Percentiles rank a stretch among this genome's conserved stretches.
These are phyloP conservation scores for Exophiala sp. DNA, from an alignment of 2,329 filamentous ascomycete genomes.

Conservation along the genomic window DNA sequence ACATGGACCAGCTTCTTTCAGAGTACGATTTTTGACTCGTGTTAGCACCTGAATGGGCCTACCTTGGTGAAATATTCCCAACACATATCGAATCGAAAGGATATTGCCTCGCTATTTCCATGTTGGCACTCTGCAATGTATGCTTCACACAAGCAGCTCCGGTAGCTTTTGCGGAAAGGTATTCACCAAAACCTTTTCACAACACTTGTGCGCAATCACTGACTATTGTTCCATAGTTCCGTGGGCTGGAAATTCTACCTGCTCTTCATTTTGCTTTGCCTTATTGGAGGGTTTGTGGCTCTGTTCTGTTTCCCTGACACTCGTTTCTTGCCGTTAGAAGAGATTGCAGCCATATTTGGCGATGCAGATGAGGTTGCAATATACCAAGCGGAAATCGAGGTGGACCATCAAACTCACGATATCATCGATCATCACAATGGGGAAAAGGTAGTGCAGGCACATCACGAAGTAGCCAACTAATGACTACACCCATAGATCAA, in stretches of 20 bases:
- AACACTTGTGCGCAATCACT: no score
- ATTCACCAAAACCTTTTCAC: no score
- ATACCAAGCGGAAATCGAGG: conserved; percentile 20
- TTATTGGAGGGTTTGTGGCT: conserved; percentile 22
- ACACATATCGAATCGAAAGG: conserved; percentile 36
- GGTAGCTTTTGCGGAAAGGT: conserved; percentile 27
- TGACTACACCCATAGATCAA: no score
- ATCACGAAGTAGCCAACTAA: no score
- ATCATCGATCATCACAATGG: no score
- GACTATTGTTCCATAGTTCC: not conserved
- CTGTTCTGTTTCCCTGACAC: conserved; percentile 33
- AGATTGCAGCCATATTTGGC: conserved; percentile 31
- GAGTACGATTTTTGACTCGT: conserved; percentile 29
- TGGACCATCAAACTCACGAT: not conserved
- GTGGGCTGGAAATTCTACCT: conserved; percentile 41
- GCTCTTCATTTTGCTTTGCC: conserved; percentile 33
- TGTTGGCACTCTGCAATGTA: conserved; percentile 36
- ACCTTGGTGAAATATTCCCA: conserved; percentile 46
- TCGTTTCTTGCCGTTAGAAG: conserved; percentile 31
- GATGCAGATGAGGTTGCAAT: conserved; percentile 24
- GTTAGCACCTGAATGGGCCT: conserved; percentile 48
- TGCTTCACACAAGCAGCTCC: conserved; percentile 35
- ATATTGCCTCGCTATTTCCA: conserved; percentile 33
- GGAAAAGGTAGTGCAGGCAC: no score
- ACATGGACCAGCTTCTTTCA: no score